Percentiles rank a stretch among this genome's conserved stretches.
Conservation (phyloP, 2,329 filamentous ascomycete genomes). For the Pseudogymnoascus sp. region DNA sequence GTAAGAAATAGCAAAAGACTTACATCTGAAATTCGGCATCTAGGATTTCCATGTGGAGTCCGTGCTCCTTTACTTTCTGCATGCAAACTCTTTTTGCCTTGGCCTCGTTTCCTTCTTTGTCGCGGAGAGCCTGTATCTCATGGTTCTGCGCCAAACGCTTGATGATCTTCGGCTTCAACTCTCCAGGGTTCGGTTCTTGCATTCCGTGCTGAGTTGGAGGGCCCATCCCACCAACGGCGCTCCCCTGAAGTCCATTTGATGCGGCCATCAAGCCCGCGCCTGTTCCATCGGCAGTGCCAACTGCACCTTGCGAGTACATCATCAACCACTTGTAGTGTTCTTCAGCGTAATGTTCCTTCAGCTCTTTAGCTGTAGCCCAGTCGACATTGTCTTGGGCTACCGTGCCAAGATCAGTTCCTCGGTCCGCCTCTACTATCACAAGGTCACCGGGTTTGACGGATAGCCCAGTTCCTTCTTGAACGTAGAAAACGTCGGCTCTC, state of each 20-base stretch:
- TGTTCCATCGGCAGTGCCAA: conserved; percentile 50
- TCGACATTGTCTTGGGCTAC: conserved; percentile 83
- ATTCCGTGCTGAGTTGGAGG: conserved; percentile 64
- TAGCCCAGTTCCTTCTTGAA: conserved; percentile 89
- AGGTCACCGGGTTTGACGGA: conserved; percentile 85
- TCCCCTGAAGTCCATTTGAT: conserved; percentile 55
- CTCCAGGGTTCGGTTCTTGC: conserved; percentile 61
- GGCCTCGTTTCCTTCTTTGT: conserved; percentile 95
- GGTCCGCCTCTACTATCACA: conserved; percentile 95
- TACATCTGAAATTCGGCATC: conserved; percentile 98
- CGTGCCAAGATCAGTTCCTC: conserved; percentile 89
- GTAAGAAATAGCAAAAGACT: conserved; percentile 34
- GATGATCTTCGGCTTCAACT: conserved; percentile 92
- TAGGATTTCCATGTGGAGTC: conserved; percentile 95
- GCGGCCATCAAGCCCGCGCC: conserved; percentile 56
- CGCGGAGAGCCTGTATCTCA: conserved; percentile 78
- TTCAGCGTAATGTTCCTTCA: conserved; percentile 85
- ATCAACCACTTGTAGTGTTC: conserved; percentile 98
- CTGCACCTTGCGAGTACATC: conserved; percentile 87
- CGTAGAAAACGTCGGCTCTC: conserved; percentile 91
- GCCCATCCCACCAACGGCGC: conserved; percentile 70
- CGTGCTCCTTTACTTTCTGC: conserved; percentile 91
- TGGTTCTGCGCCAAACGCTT: conserved; percentile 88
- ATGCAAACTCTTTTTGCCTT: conserved; percentile 96
- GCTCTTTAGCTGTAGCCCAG: conserved; percentile 76